These are phyloP conservation scores for Lolium perenne DNA, from an alignment of 176 grass and related monocot species.

Conservation along the genomic window DNA sequence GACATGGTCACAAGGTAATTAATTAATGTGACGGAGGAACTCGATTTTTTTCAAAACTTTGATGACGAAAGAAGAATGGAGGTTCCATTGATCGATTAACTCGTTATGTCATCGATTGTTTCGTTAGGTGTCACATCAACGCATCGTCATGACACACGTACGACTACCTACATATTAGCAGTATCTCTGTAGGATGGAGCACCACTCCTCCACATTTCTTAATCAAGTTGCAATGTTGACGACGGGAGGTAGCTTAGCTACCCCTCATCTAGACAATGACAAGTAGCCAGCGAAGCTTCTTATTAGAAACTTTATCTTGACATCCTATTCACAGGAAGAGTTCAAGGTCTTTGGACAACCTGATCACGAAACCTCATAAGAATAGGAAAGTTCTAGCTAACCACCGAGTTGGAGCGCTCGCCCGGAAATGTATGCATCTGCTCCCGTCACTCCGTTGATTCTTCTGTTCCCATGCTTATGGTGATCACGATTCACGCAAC, in stretches of 20 bases:
- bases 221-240: slow-evolving; percentile 34
- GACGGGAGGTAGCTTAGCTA: neutral
- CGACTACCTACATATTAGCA: neutral
- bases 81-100: neutral
- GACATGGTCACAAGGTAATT: neutral
- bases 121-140: slow-evolving; percentile 36
- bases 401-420: slow-evolving; percentile 5
- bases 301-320: neutral
- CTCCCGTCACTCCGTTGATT: slow-evolving; percentile 40
- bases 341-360: neutral
- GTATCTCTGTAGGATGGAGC: neutral
- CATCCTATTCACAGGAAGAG: neutral
- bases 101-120: neutral
- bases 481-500: neutral
- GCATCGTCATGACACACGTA: slow-evolving; percentile 10
- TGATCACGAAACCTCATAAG: slow-evolving; percentile 40
- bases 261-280: neutral
- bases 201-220: slow-evolving; percentile 5
- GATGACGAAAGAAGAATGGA: neutral
- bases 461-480: neutral
- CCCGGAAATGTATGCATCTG: neutral
- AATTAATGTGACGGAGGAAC: neutral
- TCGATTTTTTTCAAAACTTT: neutral
- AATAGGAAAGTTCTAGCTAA: neutral
- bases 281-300: neutral